Percentiles rank a stretch among this genome's conserved stretches.
Conservation (phyloP, 2,329 filamentous ascomycete species). For the Harringtonia aguacate region DNA sequence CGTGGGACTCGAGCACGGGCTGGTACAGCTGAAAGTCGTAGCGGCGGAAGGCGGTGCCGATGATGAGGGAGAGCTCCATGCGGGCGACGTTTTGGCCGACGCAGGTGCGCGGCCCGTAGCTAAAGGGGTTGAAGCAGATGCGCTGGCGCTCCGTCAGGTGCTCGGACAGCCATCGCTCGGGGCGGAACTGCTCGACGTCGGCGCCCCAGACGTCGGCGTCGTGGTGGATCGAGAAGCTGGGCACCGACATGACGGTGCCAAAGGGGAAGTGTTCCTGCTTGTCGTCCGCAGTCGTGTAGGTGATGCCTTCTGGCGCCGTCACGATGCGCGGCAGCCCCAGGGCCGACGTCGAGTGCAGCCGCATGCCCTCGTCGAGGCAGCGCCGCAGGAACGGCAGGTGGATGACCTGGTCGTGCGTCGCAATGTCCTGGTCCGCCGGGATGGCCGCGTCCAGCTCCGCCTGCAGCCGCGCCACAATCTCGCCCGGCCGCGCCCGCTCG, state of each 20-base stretch:
- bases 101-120: constrained; percentile 9
- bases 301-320: constrained; percentile 6
- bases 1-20: constrained; percentile 3
- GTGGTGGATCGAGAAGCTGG: constrained; percentile 10
- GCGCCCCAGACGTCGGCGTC: constrained; percentile 15
- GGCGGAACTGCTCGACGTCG: constrained; percentile 16
- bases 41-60: constrained; percentile 9
- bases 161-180: constrained; percentile 16
- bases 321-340: constrained; percentile 10
- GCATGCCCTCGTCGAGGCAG: constrained; percentile 10
- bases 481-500: constrained; percentile 6
- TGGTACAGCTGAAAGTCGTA: constrained; percentile 9
- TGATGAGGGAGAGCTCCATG: constrained; percentile 10
- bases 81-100: constrained; percentile 11
- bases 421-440: neutral
- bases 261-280: constrained; percentile 5
- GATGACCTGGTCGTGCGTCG: constrained; percentile 4
- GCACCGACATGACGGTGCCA: constrained; percentile 9
- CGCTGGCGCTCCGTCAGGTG: constrained; percentile 7
- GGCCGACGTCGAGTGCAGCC: constrained; percentile 9
- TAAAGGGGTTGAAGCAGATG: constrained; percentile 10
- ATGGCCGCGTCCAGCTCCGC: constrained; percentile 8
- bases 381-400: constrained; percentile 7
- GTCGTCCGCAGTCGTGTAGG: too few relatives aligned
- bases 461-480: constrained; percentile 6